Percentiles rank a stretch among this genome's conserved stretches.
phyloP scores from a whole-genome alignment of 768 basidiomycete genomes.

The Phylloporus arenicola region DNA sequence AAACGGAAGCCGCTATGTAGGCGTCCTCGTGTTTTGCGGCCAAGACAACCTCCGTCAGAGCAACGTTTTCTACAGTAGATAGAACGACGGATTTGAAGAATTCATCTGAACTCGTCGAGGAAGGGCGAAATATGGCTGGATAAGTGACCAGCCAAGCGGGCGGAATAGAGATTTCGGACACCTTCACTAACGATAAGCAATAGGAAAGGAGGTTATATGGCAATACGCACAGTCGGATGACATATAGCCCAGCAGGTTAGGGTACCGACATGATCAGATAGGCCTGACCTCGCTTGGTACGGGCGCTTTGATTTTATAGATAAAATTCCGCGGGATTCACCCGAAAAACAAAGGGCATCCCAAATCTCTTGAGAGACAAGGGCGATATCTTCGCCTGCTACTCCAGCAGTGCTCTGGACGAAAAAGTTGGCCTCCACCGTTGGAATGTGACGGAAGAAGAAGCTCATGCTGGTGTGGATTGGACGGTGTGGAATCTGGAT shows the following conservation, averaged over 20 bases:
- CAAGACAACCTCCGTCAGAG: slow-evolving; percentile 47
- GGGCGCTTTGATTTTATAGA: slow-evolving; percentile 21
- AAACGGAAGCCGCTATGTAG: slow-evolving; percentile 37
- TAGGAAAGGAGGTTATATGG: background rate
- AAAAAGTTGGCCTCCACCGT: slow-evolving; percentile 26
- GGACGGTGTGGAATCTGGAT: background rate
- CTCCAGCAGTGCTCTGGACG: slow-evolving; percentile 8
- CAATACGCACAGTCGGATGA: slow-evolving; percentile 36
- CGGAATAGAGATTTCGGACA: slow-evolving; percentile 36
- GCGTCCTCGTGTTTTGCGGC: slow-evolving; percentile 47
- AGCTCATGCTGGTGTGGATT: slow-evolving; percentile 26
- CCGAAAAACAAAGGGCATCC: slow-evolving; percentile 19
- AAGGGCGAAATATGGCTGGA: slow-evolving; percentile 32
- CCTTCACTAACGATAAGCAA: slow-evolving; percentile 24
- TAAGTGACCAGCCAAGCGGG: slow-evolving; percentile 35
- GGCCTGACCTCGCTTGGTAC: background rate
- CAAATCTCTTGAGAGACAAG: slow-evolving; percentile 32
- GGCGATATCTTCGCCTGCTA: slow-evolving; percentile 21
- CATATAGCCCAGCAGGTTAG: slow-evolving; percentile 33
- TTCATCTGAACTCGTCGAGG: slow-evolving; percentile 4
- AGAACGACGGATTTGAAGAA: slow-evolving; percentile 16
- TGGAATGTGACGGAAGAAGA: slow-evolving; percentile 30
- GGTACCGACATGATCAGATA: slow-evolving; percentile 1
- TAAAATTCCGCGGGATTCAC: slow-evolving; percentile 13
- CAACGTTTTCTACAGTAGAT: slow-evolving; percentile 26